Evolutionary conservation across 805 yeast genomes (phyloP).

Genomic region (Kazachstania bromeliacearum): DNA sequence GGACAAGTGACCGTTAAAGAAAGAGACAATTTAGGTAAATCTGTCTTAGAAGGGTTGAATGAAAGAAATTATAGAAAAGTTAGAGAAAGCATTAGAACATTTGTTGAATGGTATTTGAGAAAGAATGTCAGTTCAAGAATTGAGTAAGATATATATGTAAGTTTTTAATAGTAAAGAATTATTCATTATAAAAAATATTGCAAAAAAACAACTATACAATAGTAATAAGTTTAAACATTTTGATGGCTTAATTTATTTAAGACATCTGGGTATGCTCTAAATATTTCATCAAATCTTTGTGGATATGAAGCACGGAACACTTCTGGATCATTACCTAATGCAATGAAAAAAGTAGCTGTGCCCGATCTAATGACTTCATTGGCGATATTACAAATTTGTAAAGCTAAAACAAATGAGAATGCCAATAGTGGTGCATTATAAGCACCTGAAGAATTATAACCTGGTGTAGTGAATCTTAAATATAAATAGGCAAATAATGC

Average conservation of each 20-base stretch:
- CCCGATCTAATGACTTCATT: conserved; percentile 74
- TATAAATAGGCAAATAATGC: conserved; percentile 56
- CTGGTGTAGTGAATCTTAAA: conserved; percentile 58
- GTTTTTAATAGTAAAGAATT: background rate
- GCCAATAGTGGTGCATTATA: conserved; percentile 69
- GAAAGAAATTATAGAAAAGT: conserved; percentile 67
- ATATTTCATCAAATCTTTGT: conserved; percentile 51
- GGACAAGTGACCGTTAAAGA: conserved; percentile 61
- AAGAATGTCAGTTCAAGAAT: conserved; percentile 52
- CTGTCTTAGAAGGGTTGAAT: conserved; percentile 50
- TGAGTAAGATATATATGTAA: conserved; percentile 7
- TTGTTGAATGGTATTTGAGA: conserved; percentile 73
- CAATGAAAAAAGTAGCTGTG: conserved; percentile 72
- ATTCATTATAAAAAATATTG: background rate
- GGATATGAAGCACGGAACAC: conserved; percentile 68
- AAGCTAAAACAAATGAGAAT: conserved; percentile 60
- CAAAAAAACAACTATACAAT: background rate
- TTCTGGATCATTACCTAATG: conserved; percentile 78
- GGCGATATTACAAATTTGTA: conserved; percentile 66
- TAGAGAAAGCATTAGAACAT: conserved; percentile 63
- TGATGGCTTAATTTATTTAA: conserved; percentile 40
- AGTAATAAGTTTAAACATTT: conserved; percentile 12
- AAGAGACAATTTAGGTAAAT: conserved; percentile 47
- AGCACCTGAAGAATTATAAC: conserved; percentile 47
- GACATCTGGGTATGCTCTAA: conserved; percentile 60